phyloP scores from a whole-genome alignment of 225 moss, liverwort and hornwort genomes.

The Marchantia paleacea region DNA sequence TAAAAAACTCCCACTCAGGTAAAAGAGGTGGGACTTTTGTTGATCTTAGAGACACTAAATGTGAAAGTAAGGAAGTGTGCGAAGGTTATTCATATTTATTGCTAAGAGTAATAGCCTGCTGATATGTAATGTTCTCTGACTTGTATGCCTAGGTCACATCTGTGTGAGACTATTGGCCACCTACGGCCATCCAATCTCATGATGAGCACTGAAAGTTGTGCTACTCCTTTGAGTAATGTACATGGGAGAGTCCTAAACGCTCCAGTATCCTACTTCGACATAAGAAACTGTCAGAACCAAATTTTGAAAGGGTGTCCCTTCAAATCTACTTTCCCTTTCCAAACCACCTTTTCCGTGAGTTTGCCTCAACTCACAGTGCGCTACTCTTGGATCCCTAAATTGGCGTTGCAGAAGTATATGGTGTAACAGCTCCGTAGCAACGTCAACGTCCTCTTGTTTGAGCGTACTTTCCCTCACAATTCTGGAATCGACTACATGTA shows the following conservation, averaged over 20 bases:
- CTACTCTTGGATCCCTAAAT: background rate
- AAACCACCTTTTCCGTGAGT: too few species aligned
- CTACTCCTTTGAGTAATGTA: constrained; percentile 7
- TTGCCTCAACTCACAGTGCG: too few species aligned
- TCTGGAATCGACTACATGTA: background rate
- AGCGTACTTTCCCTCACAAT: background rate
- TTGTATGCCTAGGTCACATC: constrained; percentile 2
- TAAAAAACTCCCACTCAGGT: too few species aligned
- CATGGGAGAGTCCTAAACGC: background rate
- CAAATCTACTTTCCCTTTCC: background rate
- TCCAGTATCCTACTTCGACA: background rate
- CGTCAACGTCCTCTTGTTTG: background rate
- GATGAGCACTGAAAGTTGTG: background rate
- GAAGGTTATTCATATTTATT: background rate
- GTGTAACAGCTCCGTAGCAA: background rate
- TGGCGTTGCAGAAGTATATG: background rate
- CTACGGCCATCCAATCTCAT: background rate
- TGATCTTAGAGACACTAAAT: too few species aligned
- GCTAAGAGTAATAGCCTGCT: background rate
- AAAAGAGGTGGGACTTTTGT: too few species aligned
- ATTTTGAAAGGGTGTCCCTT: background rate
- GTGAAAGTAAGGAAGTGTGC: background rate
- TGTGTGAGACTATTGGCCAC: background rate
- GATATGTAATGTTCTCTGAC: background rate
- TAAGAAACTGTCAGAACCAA: background rate